Evolutionary conservation across 2,329 filamentous ascomycete genomes (phyloP).

Genomic region (Teratosphaeria zuluensis): DNA sequence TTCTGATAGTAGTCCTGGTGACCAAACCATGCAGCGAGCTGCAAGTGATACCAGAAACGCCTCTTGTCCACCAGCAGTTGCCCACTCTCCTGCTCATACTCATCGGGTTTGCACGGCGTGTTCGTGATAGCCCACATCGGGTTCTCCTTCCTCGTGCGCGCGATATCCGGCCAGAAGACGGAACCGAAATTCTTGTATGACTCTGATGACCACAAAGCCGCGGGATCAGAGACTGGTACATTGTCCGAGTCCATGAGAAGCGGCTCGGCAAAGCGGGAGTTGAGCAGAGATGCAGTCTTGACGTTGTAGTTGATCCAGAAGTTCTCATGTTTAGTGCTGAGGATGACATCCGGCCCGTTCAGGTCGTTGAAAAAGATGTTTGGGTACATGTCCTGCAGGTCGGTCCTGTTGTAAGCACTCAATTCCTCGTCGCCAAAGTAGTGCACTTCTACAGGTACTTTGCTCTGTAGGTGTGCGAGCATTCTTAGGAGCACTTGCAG

Average conservation of each 20-base stretch:
- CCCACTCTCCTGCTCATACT: constrained; percentile 28
- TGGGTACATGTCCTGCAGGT: constrained; percentile 11
- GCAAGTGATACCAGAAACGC: constrained; percentile 29
- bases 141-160: constrained; percentile 24
- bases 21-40: constrained; percentile 27
- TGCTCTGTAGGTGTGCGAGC: constrained; percentile 10
- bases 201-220: constrained; percentile 20
- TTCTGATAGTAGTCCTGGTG: constrained; percentile 16
- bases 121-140: constrained; percentile 28
- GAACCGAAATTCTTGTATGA: constrained; percentile 22
- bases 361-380: constrained; percentile 24
- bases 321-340: constrained; percentile 11
- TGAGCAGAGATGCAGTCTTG: constrained; percentile 27
- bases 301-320: constrained; percentile 23
- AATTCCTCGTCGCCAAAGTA: constrained; percentile 22
- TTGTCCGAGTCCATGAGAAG: constrained; percentile 30
- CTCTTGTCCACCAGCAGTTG: constrained; percentile 29
- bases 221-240: constrained; percentile 24
- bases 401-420: constrained; percentile 8
- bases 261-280: constrained; percentile 28
- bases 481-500: constrained; percentile 16
- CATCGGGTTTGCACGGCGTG: constrained; percentile 26
- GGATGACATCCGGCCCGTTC: constrained; percentile 11
- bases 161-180: constrained; percentile 30
- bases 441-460: constrained; percentile 23